Evolutionary conservation across 2,329 filamentous ascomycete species (phyloP), one percentile per base, ranked within the genome.

Genomic region (Calonectria fujianensis): DNA sequence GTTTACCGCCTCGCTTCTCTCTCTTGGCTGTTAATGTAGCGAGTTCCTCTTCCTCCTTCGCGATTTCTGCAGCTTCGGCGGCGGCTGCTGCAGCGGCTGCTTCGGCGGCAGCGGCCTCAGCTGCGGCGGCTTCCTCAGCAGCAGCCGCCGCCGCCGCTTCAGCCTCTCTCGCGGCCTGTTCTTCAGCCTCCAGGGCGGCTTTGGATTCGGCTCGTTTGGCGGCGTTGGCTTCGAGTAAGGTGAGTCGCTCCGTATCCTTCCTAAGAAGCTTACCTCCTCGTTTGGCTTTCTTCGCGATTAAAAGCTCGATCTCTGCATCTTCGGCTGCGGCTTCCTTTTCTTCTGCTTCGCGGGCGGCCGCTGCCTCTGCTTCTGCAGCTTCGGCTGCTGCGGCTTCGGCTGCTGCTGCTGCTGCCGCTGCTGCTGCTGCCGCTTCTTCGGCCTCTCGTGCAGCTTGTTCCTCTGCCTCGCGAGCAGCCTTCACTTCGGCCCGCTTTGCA

Each of bases 261-360:
- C 76, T 81, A 9, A 77, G 50, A 4, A 81, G 76, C 32, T 77
- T 77, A 13, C 80, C 78, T 35, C 75, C 71, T 59, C 74, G 75
- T 70, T 80, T 81, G 2, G 71, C 69, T 54, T 76, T 89, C 79
- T 89, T 90, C 31, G 85, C 84, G 67, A 86, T 86, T 13, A 87
- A 82, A 6, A 79, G 76, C n/a, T 81, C 84, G 8, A 86, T 80
- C 63, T 87, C 84, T 54, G 80, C 76, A 48, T 83, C 81, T 61
- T 84, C 80, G 51, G 68, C 79, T 24, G 75, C 78, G 24, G 72
- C 77, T 63, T 80, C 75, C 32, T 73, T 74, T 18, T 79, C 73
- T n/a, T 79, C 81, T 5, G 64, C 64, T 67, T 67, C 64, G n/a
- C 64, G 64, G 10, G 50, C 69, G 27, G 76, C 74, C 5, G 69